Base-by-base conservation (phyloP, 495 filamentous ascomycete genomes). In the Podospora australis region DNA sequence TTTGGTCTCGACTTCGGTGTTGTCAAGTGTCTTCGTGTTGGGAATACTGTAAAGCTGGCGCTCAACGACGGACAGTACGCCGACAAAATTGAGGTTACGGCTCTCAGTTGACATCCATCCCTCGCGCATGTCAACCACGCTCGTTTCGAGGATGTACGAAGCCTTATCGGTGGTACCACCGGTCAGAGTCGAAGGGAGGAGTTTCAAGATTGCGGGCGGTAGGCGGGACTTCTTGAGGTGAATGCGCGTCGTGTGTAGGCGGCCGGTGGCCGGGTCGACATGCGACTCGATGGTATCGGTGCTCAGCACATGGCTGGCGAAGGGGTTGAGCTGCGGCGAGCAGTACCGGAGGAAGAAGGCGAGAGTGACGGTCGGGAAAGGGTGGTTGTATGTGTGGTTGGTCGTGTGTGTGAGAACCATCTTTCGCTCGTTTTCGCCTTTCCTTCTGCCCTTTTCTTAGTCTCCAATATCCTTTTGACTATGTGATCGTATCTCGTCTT, bases 311-410 rank as follows among this genome's bases (percentile, higher is more conserved):
- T 99, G 92, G 55, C 78, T 86, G 50, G 86, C 84, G 69, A 96
- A 96, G 9, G 92, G 92, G 66, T 99, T 99, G 13, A 75, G 64
- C 46, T 72, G 67, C 20, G 72, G 71, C 16, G 70, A 72, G 54
- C 92, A 94, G 67, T 99, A 99, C 30, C 92, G 90, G 43, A 99
- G 87, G 76, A 96, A 97, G 78, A 96, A 99, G 70, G 92, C 92
- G 53, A 99, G 84, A 7, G 90, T 90, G 32, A 99, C 92, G 55
- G 74, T 73, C 50, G 89, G 83, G 68, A 92, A 94, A 56, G 87
- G 82, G 68, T 96, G 95, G 67, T 87, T 81, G 73, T 97, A 97
- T 68, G 79, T 83, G 67, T 87, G 92, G 64, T 78, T 78, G 64
- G 82, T 87, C 62, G 90, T 87, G 74, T 92, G 72, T 2, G 67